Conservation (phyloP, 1,139 yeast genomes). For the Lodderomyces metapsilosis region DNA sequence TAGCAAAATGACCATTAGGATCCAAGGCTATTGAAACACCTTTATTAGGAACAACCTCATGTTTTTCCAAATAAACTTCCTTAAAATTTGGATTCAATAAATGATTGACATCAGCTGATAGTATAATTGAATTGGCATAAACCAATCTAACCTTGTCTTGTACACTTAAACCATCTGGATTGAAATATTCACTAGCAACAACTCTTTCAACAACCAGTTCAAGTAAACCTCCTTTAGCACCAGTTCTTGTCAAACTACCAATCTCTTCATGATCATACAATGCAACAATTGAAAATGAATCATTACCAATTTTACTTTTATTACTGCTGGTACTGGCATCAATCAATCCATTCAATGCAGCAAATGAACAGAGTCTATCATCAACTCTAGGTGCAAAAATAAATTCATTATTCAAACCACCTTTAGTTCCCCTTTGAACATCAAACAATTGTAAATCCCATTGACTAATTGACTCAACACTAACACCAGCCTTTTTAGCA, state of each 20-base stretch:
- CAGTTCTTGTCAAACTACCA: conserved; percentile 44
- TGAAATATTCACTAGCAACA: conserved; percentile 22
- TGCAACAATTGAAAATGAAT: conserved; percentile 37
- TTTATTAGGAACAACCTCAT: conserved; percentile 41
- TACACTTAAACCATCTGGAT: conserved; percentile 17
- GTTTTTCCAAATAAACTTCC: conserved; percentile 35
- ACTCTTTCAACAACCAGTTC: conserved; percentile 38
- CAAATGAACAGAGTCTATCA: conserved; percentile 44
- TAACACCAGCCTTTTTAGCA: conserved; percentile 27
- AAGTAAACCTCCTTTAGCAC: conserved; percentile 39
- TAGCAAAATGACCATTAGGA: conserved; percentile 42
- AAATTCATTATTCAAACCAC: conserved; percentile 41
- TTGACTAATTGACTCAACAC: conserved; percentile 27
- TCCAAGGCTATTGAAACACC: conserved; percentile 43
- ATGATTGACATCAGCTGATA: conserved; percentile 50
- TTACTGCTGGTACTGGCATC: conserved; percentile 18
- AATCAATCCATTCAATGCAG: conserved; percentile 37
- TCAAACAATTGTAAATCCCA: conserved; percentile 44
- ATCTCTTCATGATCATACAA: conserved; percentile 46
- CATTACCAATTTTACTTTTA: conserved; percentile 19
- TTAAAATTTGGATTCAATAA: conserved; percentile 45
- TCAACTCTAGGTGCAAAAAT: conserved; percentile 45
- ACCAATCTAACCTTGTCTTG: conserved; percentile 25
- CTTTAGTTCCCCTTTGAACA: conserved; percentile 39
- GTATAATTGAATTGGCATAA: conserved; percentile 36